Percentiles rank a stretch among this genome's conserved stretches.
phyloP scores from a whole-genome alignment of 345 rosid species.

The Erucastrum elatum region DNA sequence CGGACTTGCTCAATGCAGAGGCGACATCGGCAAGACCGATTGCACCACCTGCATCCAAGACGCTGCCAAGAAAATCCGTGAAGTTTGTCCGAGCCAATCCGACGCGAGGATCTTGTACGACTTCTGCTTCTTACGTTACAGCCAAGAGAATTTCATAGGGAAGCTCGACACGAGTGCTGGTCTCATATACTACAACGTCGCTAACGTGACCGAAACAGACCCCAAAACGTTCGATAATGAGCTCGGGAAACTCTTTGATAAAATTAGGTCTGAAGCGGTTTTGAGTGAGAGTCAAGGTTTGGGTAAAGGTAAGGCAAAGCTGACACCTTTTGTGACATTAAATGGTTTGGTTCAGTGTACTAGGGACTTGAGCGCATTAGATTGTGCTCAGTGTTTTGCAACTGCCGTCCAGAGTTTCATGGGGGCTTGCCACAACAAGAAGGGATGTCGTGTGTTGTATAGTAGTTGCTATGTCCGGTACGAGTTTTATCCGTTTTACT shows the following conservation, averaged over 20 bases:
- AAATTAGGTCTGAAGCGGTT: constrained; percentile 57
- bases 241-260: constrained; percentile 51
- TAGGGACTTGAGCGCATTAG: constrained; percentile 53
- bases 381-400: constrained; percentile 78
- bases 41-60: constrained; percentile 62
- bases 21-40: constrained; percentile 56
- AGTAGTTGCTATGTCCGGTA: constrained; percentile 72
- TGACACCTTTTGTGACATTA: constrained; percentile 56
- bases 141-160: constrained; percentile 46
- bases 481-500: constrained; percentile 82
- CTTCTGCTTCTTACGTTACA: constrained; percentile 63
- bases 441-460: constrained; percentile 69
- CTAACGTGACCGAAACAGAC: constrained; percentile 52
- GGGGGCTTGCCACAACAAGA: constrained; percentile 47
- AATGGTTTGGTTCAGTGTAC: constrained; percentile 75
- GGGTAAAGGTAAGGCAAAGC: constrained; percentile 56
- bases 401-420: constrained; percentile 59
- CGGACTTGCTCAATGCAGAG: constrained; percentile 82
- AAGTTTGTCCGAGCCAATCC: constrained; percentile 54
- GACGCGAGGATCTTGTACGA: constrained; percentile 73
- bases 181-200: constrained; percentile 53
- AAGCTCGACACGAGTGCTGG: constrained; percentile 54
- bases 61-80: constrained; percentile 57
- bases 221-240: constrained; percentile 50
- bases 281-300: constrained; percentile 48